Conservation (phyloP, 345 rosid species). For the Pugionium cornutum region DNA sequence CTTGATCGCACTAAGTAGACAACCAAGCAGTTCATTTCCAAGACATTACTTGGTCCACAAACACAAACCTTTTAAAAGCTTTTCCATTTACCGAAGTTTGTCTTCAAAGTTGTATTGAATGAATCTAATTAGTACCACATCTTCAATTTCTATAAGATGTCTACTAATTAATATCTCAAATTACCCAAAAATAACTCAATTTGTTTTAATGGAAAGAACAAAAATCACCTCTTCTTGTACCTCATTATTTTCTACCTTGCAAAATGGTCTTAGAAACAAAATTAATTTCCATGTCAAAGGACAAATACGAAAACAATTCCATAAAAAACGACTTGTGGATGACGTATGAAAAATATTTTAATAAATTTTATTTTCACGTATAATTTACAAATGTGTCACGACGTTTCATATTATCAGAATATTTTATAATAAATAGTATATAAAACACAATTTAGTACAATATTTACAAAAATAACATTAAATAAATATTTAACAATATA, state of each 20-base stretch:
- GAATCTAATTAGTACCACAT: constrained; percentile 41
- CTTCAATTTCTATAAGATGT: constrained; percentile 20
- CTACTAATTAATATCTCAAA: not conserved
- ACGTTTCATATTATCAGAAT: too few relatives aligned
- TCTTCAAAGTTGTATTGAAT: constrained; percentile 37
- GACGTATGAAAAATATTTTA: constrained; percentile 11
- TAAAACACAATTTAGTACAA: too few relatives aligned
- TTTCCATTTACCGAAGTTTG: constrained; percentile 38
- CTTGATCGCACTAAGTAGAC: constrained; percentile 44
- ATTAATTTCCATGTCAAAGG: constrained; percentile 13
- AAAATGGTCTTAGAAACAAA: constrained; percentile 19
- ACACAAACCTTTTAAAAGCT: constrained; percentile 30
- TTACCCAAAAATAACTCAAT: too few relatives aligned
- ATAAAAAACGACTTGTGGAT: constrained; percentile 24
- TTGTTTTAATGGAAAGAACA: too few relatives aligned
- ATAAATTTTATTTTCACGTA: too few relatives aligned
- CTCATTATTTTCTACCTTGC: not conserved
- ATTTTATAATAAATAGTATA: too few relatives aligned
- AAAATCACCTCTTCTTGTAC: constrained; percentile 3
- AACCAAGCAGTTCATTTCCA: constrained; percentile 30
- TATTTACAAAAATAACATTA: too few relatives aligned
- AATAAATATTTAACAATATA: too few relatives aligned
- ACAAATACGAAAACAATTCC: not conserved
- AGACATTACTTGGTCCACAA: constrained; percentile 40
- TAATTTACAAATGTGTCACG: too few relatives aligned